Conservation (phyloP, 306 rosid species). For the Oxytropis ochrocephala region DNA sequence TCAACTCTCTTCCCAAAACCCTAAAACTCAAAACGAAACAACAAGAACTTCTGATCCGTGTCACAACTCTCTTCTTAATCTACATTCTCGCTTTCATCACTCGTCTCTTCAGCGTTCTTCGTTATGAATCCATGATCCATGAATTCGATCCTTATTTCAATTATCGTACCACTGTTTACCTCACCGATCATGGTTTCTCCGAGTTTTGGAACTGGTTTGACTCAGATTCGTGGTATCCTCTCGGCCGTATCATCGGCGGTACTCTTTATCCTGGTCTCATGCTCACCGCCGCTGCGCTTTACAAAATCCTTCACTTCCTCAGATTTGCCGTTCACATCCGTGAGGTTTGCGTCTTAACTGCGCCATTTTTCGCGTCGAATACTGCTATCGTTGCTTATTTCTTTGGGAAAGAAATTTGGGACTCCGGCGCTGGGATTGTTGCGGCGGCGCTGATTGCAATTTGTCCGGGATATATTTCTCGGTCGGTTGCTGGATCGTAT, state of each 20-base stretch:
- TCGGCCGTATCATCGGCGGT: slow-evolving; percentile 92
- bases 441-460: slow-evolving; percentile 92
- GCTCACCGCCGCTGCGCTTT: slow-evolving; percentile 90
- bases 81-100: slow-evolving; percentile 87
- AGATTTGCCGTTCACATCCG: slow-evolving; percentile 84
- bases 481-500: slow-evolving; percentile 95
- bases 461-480: slow-evolving; percentile 91
- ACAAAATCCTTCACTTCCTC: slow-evolving; percentile 55
- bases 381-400: slow-evolving; percentile 87
- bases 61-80: slow-evolving; percentile 56
- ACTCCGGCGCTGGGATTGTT: slow-evolving; percentile 64
- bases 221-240: slow-evolving; percentile 92
- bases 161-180: slow-evolving; percentile 79
- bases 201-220: slow-evolving; percentile 99
- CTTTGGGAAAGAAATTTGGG: slow-evolving; percentile 94
- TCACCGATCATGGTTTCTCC: slow-evolving; percentile 74
- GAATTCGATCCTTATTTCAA: slow-evolving; percentile 98
- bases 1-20: slow-evolving; percentile 36
- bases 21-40: slow-evolving; percentile 88
- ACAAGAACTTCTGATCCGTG: slow-evolving; percentile 90
- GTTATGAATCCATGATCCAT: slow-evolving; percentile 98
- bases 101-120: slow-evolving; percentile 91
- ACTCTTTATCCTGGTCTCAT: slow-evolving; percentile 95
- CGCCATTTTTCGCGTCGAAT: slow-evolving; percentile 94
- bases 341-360: slow-evolving; percentile 90